Evolutionary conservation across 2,329 filamentous ascomycete genomes (phyloP), one percentile per base, ranked within the genome.

Genomic region (Penicillium sp.): DNA sequence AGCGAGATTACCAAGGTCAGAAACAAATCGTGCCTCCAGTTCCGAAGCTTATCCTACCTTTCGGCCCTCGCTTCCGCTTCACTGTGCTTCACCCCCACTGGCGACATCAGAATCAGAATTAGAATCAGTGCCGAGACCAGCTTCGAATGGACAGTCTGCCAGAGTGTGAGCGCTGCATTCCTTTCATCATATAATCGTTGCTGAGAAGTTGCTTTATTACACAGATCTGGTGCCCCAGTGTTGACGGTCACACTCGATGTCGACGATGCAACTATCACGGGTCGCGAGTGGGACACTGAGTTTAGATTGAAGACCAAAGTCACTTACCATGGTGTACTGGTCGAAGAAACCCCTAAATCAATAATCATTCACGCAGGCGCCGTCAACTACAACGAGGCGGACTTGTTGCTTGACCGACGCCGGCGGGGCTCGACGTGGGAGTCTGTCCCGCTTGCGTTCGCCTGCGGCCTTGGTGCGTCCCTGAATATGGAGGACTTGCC

Each of bases 251-350:
- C 41, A 3, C 54, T 56, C 54, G 17, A 31, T 26, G 54, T 46
- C 35, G 44, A 56, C 26, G 44, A 56, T 49, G 54, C 41, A n/a
- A 48, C 47, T 48, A 56, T 56, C 47, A 56, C n/a, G 35, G 54
- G 54, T 46, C 26, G 54, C 21, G n/a, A 35, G 26, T 56, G 54
- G 54, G 54, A 56, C 47, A 11, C 47, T 48, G 38, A 48, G 31
- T 13, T 56, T 2, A 55, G 23, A 38, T 48, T 56, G 30, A 21
- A 48, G 23, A 56, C 44, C 41, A 56, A 56, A 56, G 26, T 56
- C 29, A 56, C 54, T 23, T 56, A 56, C 48, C 54, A 56, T 11
- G 54, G 54, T 35, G 54, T 56, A 8, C 54, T 56, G n/a, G 54
- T 44, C 44, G 21, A 56, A 15, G 44, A 41, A 35, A 21, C 44